Evolutionary conservation across 768 basidiomycete species (phyloP).

Genomic region (Phaffia australis): DNA sequence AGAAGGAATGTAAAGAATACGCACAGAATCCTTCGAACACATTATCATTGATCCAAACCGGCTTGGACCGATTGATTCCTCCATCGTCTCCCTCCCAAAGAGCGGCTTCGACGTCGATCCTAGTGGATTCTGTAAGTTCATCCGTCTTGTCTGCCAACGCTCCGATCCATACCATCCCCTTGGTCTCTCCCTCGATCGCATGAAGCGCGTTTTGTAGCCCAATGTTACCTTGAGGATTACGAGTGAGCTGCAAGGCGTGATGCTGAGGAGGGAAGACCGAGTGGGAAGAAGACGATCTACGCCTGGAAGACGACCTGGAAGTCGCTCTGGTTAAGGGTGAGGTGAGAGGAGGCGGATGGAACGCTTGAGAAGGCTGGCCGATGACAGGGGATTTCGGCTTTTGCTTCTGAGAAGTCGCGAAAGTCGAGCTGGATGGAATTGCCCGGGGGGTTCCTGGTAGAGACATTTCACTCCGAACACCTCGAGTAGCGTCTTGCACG

Average conservation of each 20-base stretch:
- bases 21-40: constrained; percentile 73
- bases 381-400: background rate
- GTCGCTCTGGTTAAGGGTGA: background rate
- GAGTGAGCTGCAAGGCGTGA: constrained; percentile 21
- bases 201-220: constrained; percentile 69
- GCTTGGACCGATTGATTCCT: constrained; percentile 31
- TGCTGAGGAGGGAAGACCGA: constrained; percentile 1
- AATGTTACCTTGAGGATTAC: constrained; percentile 65
- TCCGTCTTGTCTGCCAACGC: constrained; percentile 66
- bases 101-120: constrained; percentile 33
- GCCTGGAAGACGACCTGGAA: constrained; percentile 20
- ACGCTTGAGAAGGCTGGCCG: background rate
- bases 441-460: background rate
- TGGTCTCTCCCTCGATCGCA: constrained; percentile 50
- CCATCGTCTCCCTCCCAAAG: constrained; percentile 35
- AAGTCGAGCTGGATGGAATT: background rate
- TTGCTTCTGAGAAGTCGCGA: background rate
- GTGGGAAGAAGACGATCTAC: constrained; percentile 10
- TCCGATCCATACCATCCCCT: constrained; percentile 54
- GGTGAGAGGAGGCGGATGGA: background rate
- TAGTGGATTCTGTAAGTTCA: constrained; percentile 47
- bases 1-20: background rate
- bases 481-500: background rate
- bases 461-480: background rate
- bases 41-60: constrained; percentile 59